phyloP scores from a whole-genome alignment of 2,329 filamentous ascomycete species.

The Ophiostoma ips region DNA sequence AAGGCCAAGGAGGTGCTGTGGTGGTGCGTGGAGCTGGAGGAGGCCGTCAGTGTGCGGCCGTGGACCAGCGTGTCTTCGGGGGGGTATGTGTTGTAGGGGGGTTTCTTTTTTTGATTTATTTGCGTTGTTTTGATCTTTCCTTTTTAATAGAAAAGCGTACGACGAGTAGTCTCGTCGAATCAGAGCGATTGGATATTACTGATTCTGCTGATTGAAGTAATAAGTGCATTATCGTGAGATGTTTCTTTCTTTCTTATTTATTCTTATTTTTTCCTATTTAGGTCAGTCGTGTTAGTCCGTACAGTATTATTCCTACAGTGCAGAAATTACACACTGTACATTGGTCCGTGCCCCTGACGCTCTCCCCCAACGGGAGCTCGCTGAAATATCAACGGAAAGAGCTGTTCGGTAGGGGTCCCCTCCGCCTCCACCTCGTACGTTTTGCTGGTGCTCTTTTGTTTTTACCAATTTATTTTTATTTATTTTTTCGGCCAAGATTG shows the following conservation, averaged over 20 bases:
- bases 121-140: background rate
- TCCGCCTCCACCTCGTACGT: too few species aligned
- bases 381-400: background rate
- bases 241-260: too few species aligned
- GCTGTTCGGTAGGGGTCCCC: too few species aligned
- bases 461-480: background rate
- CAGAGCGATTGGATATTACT: too few species aligned
- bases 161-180: too few species aligned
- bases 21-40: constrained; percentile 96
- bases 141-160: too few species aligned
- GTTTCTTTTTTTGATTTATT: background rate
- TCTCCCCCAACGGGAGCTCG: constrained; percentile 9
- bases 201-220: too few species aligned
- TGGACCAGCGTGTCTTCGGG: constrained; percentile 60
- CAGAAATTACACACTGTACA: background rate
- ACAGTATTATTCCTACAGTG: background rate
- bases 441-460: background rate
- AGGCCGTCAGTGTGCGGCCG: constrained; percentile 61
- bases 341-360: background rate
- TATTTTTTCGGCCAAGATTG: constrained; percentile 11
- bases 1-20: constrained; percentile 88
- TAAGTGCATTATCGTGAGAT: too few species aligned
- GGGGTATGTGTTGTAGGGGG: constrained; percentile 45
- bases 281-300: too few species aligned
- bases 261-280: too few species aligned